Conservation (phyloP, 306 rosid genomes). For the Sindora glabra region DNA sequence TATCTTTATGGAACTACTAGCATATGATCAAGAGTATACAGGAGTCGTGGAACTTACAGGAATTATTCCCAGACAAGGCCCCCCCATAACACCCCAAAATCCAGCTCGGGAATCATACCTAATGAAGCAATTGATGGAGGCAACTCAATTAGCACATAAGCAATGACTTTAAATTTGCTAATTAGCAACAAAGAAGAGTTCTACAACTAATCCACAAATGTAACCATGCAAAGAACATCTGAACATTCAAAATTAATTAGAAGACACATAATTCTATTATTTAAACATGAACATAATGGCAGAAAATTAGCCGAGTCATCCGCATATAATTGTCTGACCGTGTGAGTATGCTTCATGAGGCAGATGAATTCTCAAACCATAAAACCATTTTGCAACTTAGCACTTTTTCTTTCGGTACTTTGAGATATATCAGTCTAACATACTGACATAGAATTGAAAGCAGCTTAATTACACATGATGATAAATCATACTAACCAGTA, state of each 20-base stretch:
- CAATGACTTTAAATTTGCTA: neutral
- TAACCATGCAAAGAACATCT: too few species aligned
- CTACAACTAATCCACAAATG: too few species aligned
- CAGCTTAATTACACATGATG: neutral
- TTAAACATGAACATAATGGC: too few species aligned
- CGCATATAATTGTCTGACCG: too few species aligned
- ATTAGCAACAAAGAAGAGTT: too few species aligned
- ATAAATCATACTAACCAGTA: slow-evolving; percentile 59
- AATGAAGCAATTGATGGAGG: slow-evolving; percentile 14
- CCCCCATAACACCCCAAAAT: slow-evolving; percentile 93
- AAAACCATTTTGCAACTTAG: too few species aligned
- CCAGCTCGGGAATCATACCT: slow-evolving; percentile 95
- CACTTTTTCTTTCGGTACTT: too few species aligned
- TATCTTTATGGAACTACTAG: neutral
- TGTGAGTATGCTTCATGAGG: too few species aligned
- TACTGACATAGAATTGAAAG: slow-evolving; percentile 13
- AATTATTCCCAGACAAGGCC: slow-evolving; percentile 89
- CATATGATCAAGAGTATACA: neutral
- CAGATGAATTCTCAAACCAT: too few species aligned
- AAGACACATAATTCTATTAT: too few species aligned
- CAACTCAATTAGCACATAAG: slow-evolving; percentile 12
- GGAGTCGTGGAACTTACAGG: slow-evolving; percentile 56
- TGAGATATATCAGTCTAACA: neutral
- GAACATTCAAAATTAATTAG: too few species aligned
- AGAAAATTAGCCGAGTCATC: too few species aligned